A percentile compares a stretch with the other conserved stretches of the same genome.
Conservation (phyloP, 2,329 filamentous ascomycete genomes). For the Nothophaeocryptopus gaeumannii region DNA sequence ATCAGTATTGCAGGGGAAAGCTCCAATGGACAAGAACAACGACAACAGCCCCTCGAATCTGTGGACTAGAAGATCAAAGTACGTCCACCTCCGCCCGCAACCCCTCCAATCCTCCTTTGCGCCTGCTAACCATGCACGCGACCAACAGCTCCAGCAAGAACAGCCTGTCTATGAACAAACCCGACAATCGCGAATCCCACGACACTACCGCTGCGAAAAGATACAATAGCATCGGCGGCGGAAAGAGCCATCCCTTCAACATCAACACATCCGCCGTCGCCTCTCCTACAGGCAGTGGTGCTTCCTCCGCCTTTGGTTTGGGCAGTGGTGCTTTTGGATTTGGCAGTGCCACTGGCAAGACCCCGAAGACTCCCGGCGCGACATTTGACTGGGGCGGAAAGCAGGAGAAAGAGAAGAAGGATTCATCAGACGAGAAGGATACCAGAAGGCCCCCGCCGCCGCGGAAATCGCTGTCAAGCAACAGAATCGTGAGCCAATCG, state of each 20-base stretch:
- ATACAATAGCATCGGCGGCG: conserved; percentile 68
- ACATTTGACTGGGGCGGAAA: conserved; percentile 73
- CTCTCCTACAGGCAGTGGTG: conserved; percentile 71
- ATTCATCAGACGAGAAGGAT: conserved; percentile 46
- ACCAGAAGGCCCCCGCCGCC: conserved; percentile 23
- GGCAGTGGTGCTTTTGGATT: conserved; percentile 97
- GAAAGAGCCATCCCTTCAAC: conserved; percentile 75
- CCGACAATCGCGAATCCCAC: conserved; percentile 52
- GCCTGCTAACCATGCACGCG: conserved; percentile 29
- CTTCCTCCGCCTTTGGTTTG: conserved; percentile 86
- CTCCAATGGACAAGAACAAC: conserved; percentile 34
- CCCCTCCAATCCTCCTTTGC: conserved; percentile 4
- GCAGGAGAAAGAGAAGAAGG: conserved; percentile 58
- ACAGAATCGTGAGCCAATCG: conserved; percentile 16
- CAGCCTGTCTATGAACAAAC: conserved; percentile 74
- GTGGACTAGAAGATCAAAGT: conserved; percentile 85
- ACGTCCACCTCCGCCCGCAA: conserved; percentile 37
- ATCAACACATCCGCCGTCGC: conserved; percentile 63
- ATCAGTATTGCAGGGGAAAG: background rate
- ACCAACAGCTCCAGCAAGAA: conserved; percentile 75
- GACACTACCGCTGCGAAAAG: conserved; percentile 64
- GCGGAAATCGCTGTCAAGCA: conserved; percentile 28
- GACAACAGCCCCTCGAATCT: conserved; percentile 41
- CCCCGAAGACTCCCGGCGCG: conserved; percentile 72
- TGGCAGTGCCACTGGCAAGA: conserved; percentile 64